Evolutionary conservation across 2,329 filamentous ascomycete genomes (phyloP), one percentile per base, ranked within the genome.

Genomic region (Zasmidium citrigriseum): DNA sequence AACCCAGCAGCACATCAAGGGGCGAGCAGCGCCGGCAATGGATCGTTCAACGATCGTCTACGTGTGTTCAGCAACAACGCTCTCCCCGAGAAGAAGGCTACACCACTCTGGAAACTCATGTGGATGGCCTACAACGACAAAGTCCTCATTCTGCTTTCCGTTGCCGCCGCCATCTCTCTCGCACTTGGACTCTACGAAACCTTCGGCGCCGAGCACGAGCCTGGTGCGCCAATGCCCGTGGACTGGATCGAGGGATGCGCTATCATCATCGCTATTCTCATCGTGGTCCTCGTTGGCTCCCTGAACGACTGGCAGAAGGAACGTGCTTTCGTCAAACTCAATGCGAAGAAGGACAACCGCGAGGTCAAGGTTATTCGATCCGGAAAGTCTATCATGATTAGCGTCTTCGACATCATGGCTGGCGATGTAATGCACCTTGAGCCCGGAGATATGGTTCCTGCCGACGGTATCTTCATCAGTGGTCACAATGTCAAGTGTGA

Each of bases 61-160:
- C 84, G 87, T 27, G 78, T 91, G 10, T 93, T 84, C 70, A 86
- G 84, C 55, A 83, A 85, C 62, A 92, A 92, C 68, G 79, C 86
- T 29, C 77, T 92, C 27, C 89, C 89, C 0, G 85, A 85, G 62
- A 84, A 85, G 67, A 89, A 89, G 67, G 79, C 87, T 20, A 91
- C 90, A 70, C 86, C 80, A 27, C 85, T 92, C 50, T 79, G 88
- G 61, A 81, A 86, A 67, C 75, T 92, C 46, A 89, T 90, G 60
- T 92, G 89, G 89, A 88, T 91, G 68, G 89, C 89, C 1, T 91
- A 90, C 75, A 91, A 92, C 70, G 89, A 93, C 73, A 92, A 91
- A 68, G 86, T 92, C 14, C 78, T 91, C 49, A 89, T 91, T 55
- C 75, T 91, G 9, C 79, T 91, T 53, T 88, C 87, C 1, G 80